Conservation (phyloP, 208 protist species). For the Crithidia bombi region DNA sequence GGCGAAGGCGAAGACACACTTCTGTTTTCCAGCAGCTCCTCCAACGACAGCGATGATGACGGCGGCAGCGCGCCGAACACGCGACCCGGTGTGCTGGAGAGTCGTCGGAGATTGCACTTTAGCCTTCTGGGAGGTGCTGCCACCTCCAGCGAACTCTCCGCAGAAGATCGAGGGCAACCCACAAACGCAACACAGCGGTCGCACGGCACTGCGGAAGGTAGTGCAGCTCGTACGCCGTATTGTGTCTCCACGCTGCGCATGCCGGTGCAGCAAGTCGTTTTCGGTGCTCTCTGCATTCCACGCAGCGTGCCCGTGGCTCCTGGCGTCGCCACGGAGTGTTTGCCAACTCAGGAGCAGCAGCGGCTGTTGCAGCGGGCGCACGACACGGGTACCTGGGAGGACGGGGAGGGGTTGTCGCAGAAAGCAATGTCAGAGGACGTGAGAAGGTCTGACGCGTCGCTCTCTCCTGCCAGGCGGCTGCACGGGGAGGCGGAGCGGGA, state of each 20-base stretch:
- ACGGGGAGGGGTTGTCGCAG: background rate
- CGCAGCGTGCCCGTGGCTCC: conserved; percentile 4
- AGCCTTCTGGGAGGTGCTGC: too few relatives aligned
- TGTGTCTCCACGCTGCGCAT: conserved; percentile 1
- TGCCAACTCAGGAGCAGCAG: conserved; percentile 13
- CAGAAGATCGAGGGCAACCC: too few relatives aligned
- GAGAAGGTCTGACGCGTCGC: too few relatives aligned
- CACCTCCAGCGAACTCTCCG: too few relatives aligned
- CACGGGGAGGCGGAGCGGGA: too few relatives aligned
- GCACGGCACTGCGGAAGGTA: too few relatives aligned
- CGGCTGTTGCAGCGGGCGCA: background rate
- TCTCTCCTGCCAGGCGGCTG: too few relatives aligned
- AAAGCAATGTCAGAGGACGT: too few relatives aligned
- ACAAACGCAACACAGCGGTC: background rate
- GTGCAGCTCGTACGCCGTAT: too few relatives aligned
- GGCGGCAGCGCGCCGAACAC: too few relatives aligned
- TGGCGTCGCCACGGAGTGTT: background rate
- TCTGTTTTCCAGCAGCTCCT: conserved; percentile 22
- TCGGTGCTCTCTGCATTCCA: background rate
- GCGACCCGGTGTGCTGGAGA: background rate
- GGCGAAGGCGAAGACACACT: conserved; percentile 16
- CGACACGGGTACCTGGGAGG: background rate
- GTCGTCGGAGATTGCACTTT: too few relatives aligned
- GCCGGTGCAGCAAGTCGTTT: background rate
- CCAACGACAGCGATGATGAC: background rate